Base-by-base conservation (phyloP, 176 grass and related monocot genomes). In the Carex cristatella region DNA sequence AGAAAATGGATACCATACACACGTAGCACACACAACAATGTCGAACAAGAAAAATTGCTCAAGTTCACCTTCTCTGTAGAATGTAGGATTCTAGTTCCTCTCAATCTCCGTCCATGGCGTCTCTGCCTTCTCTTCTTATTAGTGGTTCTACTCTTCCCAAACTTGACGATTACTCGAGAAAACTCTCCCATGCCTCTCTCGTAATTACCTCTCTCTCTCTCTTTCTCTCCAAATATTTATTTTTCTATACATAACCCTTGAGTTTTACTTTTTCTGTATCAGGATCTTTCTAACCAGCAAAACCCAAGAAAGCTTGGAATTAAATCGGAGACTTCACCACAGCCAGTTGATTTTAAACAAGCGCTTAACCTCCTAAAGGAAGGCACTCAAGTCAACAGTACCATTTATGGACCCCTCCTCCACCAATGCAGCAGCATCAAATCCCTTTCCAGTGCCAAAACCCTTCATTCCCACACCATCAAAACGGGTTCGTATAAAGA, bases 41-140 rank as follows among this genome's bases (percentile, higher is more conserved):
- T n/a, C 16, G 4, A 61, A 19, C 15, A 18, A 61, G 16, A 16
- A 5, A 61, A 61, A 2, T 1, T 19, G 58, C 58, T 61, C 4
- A 61, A 5, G 1, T 61, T 61, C n/a, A n/a, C 18, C 15, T 61
- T 61, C 15, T 61, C 16, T n/a, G 3, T 61, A 16, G 18, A n/a
- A 16, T 61, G 58, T 70, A 70, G 23, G 30, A 14, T 70, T 70
- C 67, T 37, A 75, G 70, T 7, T 75, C 70, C 46, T 44, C 70
- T 75, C 37, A 18, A 48, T 75, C 30, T 75, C 70, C 70, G n/a
- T 75, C n/a, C 8, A 75, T 75, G 70, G 70, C 70, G 70, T 75
- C 30, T 75, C 15, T 75, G 70, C 70, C 70, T 75, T 75, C 70
- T 75, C 7, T 75, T 23, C 32, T 33, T 75, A 16, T 75, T 12